Evolutionary conservation across 164 flowering plant genomes (phyloP), one percentile per base, ranked within the genome.

Genomic region (Annona squamosa): DNA sequence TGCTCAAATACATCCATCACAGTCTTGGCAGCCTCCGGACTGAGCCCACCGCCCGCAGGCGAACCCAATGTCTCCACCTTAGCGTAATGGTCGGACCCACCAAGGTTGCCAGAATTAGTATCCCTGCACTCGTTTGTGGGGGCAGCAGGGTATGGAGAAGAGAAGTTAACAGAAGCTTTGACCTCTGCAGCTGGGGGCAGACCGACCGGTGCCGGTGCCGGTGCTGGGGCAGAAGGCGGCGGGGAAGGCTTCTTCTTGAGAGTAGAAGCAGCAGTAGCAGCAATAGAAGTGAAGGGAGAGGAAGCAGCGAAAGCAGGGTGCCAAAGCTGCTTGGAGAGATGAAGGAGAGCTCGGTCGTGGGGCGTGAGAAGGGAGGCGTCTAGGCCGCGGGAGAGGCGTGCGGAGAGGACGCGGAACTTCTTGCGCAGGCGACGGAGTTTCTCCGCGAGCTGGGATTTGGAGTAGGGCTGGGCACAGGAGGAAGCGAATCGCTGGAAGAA

Each of bases 371-470:
- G 72, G 3, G 87, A 79, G 1, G 62, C 46, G 2, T 81, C 77
- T 9, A 86, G 77, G 2, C 91, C 91, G 18, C 87, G 84, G 0
- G 81, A 63, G 17, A 89, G 77, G 41, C 91, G 81, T 1, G 83
- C 64, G 10, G 88, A 83, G 7, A 77, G 70, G 37, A 81, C 80
- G 26, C 90, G 86, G 70, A 85, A 89, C 79, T 89, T 89, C 81
- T 86, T 87, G 2, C 86, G 75, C 65, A 89, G 79, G 16, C 91
- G 77, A 43, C 90, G 82, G 42, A 87, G 88, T 83, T 89, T 89
- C 85, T 89, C 91, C 59, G 86, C 85, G 48, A 89, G 88, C 78
- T 89, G 93, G n/a, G 91, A 82, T 41, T 75, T 82, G 67, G 93
- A 74, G 77, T 86, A 89, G 48, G 88, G 88, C 77, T 82, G 89